Evolutionary conservation across 1,139 yeast genomes (phyloP).

Genomic region (Yamadazyma sp.): DNA sequence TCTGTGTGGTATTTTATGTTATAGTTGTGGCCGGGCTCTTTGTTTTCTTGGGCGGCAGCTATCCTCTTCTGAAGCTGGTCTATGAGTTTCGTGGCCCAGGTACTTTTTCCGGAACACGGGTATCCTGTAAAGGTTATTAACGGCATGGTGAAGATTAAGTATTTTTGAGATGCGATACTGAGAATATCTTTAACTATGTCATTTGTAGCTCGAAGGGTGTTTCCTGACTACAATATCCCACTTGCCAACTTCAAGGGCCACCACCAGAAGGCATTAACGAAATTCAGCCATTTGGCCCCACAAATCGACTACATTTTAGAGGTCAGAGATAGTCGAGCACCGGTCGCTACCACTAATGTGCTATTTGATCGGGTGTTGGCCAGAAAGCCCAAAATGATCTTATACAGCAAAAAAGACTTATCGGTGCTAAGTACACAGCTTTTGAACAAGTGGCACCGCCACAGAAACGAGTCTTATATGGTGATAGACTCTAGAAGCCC

Average conservation of each 20-base stretch:
- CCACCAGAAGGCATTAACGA: conserved; percentile 76
- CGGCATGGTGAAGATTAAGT: conserved; percentile 60
- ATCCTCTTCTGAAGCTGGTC: conserved; percentile 50
- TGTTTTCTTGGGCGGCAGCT: conserved; percentile 27
- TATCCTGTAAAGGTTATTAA: conserved; percentile 78
- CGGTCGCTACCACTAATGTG: conserved; percentile 77
- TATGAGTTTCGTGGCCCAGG: conserved; percentile 61
- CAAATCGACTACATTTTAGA: conserved; percentile 82
- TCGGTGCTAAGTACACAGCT: conserved; percentile 32
- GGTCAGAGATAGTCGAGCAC: conserved; percentile 86
- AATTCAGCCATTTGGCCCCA: conserved; percentile 69
- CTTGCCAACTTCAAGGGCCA: conserved; percentile 89
- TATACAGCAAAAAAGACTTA: conserved; percentile 71
- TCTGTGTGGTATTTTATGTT: conserved; percentile 73
- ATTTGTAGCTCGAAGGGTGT: conserved; percentile 43
- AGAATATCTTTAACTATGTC: conserved; percentile 31
- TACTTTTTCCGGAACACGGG: conserved; percentile 84
- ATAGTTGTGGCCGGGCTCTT: conserved; percentile 52
- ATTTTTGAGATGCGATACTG: too few species aligned
- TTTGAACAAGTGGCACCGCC: conserved; percentile 54
- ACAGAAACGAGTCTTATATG: conserved; percentile 52
- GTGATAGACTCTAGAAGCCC: conserved; percentile 59
- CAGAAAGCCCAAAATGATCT: conserved; percentile 55
- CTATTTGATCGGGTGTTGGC: conserved; percentile 70
- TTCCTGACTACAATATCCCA: conserved; percentile 71